These are phyloP conservation scores for Evernia prunastri DNA, from an alignment of 495 filamentous ascomycete species.

Conservation along the genomic window DNA sequence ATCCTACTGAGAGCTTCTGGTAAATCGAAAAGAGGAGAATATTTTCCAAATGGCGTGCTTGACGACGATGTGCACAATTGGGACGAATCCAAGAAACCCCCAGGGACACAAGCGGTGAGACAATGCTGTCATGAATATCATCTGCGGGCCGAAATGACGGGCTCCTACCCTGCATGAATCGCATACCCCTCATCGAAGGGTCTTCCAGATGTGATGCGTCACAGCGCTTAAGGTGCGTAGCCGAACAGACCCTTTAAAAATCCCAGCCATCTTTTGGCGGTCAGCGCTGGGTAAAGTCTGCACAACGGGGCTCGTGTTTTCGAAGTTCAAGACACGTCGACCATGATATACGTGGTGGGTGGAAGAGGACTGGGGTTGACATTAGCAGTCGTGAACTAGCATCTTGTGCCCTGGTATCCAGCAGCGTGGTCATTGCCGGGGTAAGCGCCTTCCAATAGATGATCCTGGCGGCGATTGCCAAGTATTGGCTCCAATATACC, in stretches of 20 bases:
- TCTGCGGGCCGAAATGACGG: not conserved
- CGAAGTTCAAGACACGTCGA: not conserved
- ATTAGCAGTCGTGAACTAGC: not conserved
- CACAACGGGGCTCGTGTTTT: not conserved
- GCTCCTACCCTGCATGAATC: not conserved
- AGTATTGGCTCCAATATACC: not conserved
- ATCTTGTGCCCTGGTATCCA: not conserved
- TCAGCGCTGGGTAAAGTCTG: not conserved
- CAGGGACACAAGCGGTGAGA: slow-evolving; percentile 10
- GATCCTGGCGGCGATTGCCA: not conserved
- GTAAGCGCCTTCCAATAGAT: slow-evolving; percentile 1
- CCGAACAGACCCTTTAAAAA: not conserved
- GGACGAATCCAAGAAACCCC: not conserved
- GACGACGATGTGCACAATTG: not conserved
- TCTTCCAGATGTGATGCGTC: not conserved
- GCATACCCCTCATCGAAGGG: not conserved
- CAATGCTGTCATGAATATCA: not conserved
- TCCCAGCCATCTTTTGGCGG: not conserved
- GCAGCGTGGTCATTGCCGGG: not conserved
- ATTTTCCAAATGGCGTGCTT: not conserved
- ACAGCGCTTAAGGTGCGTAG: not conserved
- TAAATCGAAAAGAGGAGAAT: not conserved
- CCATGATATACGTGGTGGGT: not conserved
- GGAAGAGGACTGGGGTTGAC: not conserved
- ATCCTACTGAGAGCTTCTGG: not conserved